Evolutionary conservation across 768 basidiomycete species (phyloP), one percentile per base, ranked within the genome.

Genomic region (Lepiota brunneoincarnata): DNA sequence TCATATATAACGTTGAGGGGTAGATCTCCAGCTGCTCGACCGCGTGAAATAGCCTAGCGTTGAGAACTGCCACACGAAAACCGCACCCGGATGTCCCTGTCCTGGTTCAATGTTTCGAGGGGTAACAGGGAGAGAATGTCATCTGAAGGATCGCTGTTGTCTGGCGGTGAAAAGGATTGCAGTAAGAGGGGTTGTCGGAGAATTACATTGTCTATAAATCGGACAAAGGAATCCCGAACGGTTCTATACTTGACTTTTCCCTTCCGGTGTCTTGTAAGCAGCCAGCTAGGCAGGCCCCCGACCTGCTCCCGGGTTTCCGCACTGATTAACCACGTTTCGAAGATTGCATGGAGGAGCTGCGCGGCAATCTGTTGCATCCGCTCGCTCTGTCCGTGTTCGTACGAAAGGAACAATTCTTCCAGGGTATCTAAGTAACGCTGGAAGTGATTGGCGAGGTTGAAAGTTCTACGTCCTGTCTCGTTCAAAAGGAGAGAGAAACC

Each of bases 51-150:
- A 90, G 64, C 6, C 74, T 74, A 26, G 84, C 78, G 49, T 75
- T 83, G n/a, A 80, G 67, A 12, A 76, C 71, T 1, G 87, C 87
- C 1, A 79, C 80, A 26, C 90, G 84, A 64, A n/a, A 93, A 89
- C 14, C 96, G 84, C 42, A 97, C 88, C 28, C 93, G 82, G 17
- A 89, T 83, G 64, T 98, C 95, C 37, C 73, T 68, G 67, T 98
- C 90, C n/a, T 69, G 63, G 18, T 76, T 77, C 60, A 91, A 44
- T 12, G 43, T 17, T 20, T 17, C 60, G 23, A 65, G 64, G 10
- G 81, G 80, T 31, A 91, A 73, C 28, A 83, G 64, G 59, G 59
- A 56, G 49, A 75, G 63, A 11, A 86, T 80, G n/a, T 67, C 56
- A 11, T 60, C 59, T 11, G 64, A 56, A 0, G 71, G 70, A 31